Evolutionary conservation across 1,284 basidiomycete species (phyloP), one percentile per base, ranked within the genome.

Genomic region (Cystobasidium pallidum): DNA sequence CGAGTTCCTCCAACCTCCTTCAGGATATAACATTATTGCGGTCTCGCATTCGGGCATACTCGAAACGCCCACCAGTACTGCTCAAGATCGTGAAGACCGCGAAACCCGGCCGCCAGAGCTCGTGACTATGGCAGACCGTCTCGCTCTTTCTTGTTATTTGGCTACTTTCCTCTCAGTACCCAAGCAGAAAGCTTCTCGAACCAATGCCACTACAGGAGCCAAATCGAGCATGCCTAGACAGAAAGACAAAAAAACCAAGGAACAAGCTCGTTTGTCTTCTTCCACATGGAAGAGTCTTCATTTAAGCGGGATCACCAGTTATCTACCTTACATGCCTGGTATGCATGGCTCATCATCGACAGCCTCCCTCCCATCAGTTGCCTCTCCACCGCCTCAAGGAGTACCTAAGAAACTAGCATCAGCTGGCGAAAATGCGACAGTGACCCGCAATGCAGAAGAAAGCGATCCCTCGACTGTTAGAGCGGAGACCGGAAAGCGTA

Each of bases 241-340:
- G 62, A 64, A 64, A 36, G 45, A 51, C 1, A 64, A 34, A 28
- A 47, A 51, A 47, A 30, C 51, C 7, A 21, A 43, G 39, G 51
- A 64, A 43, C 62, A 64, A 36, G 11, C 26, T n/a, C 49, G 62
- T 36, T 15, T 64, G 3, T 64, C 62, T 47, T n/a, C 43, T 51
- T 47, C 62, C n/a, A 64, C 45, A 32, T 64, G 62, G 62, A 64
- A 64, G 32, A 64, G 32, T 51, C 34, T 64, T 7, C 8, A 43
- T 32, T 41, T 64, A 34, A 26, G 45, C 10, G 62, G 45, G n/a
- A 47, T 64, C 8, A 34, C 47, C 15, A 64, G 34, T 51, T 64
- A 64, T 52, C 32, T 64, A 17, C 62, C 62, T 52, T 47, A 26
- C 11, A 51, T 64, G 32, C 62, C 62, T 32, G 39, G 32, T 52